A percentile compares a stretch with the other conserved stretches of the same genome.
Evolutionary conservation across 345 rosid genomes (phyloP).

Genomic region (Raphanus raphanistrum): DNA sequence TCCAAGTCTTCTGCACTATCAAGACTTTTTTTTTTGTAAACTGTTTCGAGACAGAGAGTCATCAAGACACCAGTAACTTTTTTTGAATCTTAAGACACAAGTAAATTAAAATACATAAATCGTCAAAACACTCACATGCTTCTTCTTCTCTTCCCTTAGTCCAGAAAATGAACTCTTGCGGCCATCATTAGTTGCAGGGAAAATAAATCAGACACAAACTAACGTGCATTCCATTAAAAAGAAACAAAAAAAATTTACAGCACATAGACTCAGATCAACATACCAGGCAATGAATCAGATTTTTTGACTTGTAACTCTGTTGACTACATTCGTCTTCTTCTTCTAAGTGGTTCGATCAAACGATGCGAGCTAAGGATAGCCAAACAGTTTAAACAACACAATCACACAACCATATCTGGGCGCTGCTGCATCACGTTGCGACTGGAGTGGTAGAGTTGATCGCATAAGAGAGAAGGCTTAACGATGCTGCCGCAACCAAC

Average conservation of each 20-base stretch:
- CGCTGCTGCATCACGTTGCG: conserved; percentile 47
- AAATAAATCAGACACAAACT: conserved; percentile 4
- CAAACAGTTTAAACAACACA: too few species aligned
- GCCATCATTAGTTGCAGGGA: conserved; percentile 65
- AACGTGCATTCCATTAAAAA: neutral
- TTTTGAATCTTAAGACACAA: neutral
- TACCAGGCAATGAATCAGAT: too few species aligned
- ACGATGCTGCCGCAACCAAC: neutral
- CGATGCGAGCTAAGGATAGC: too few species aligned
- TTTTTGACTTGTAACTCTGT: too few species aligned
- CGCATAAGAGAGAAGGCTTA: conserved; percentile 38
- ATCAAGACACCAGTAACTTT: too few species aligned
- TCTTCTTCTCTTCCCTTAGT: conserved; percentile 76
- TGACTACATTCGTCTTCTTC: too few species aligned
- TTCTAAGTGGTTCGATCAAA: too few species aligned
- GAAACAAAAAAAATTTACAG: neutral
- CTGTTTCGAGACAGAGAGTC: neutral
- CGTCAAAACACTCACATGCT: conserved; percentile 51
- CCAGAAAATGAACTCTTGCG: conserved; percentile 71
- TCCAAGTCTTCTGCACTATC: conserved; percentile 23
- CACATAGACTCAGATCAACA: neutral
- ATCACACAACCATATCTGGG: conserved; percentile 43
- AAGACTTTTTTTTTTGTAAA: conserved; percentile 47
- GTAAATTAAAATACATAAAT: neutral
- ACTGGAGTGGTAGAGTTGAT: conserved; percentile 41